Percentiles rank a stretch among this genome's conserved stretches.
These are phyloP conservation scores for Adansonia grandidieri DNA, from an alignment of 441 rosid genomes.

Conservation along the genomic window DNA sequence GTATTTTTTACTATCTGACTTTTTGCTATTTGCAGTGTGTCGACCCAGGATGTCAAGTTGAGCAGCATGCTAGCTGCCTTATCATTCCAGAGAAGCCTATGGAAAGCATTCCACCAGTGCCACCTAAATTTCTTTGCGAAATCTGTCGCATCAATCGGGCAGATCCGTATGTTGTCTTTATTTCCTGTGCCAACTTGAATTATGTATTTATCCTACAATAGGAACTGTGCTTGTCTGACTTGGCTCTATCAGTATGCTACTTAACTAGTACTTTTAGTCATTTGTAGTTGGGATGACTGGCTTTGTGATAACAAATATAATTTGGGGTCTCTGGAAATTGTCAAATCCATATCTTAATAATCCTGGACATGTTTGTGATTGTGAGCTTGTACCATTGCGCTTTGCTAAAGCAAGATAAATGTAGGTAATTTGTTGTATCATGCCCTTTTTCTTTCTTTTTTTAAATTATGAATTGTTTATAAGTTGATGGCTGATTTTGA, in stretches of 20 bases:
- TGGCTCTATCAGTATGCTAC: not conserved
- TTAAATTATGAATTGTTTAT: not conserved
- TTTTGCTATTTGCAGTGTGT: conserved; percentile 33
- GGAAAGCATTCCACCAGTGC: conserved; percentile 27
- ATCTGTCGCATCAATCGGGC: conserved; percentile 35
- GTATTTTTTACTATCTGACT: not conserved
- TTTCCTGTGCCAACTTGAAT: not conserved
- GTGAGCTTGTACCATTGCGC: not conserved
- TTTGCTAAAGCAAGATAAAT: not conserved
- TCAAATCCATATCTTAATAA: not conserved
- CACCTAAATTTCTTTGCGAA: conserved; percentile 32
- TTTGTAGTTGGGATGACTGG: not conserved
- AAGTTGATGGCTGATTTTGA: not conserved
- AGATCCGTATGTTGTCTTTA: conserved; percentile 37
- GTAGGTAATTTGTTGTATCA: not conserved
- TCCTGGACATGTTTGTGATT: not conserved
- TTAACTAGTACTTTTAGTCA: not conserved
- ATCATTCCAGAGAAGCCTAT: conserved; percentile 32
- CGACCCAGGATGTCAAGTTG: conserved; percentile 35
- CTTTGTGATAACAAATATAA: not conserved
- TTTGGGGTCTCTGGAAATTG: not conserved
- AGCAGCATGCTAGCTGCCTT: conserved; percentile 37
- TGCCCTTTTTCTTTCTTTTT: not conserved
- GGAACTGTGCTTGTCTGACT: not conserved
- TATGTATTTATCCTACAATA: not conserved